phyloP scores from a whole-genome alignment of 257 asterid genomes.

The Linderniella brevidens region DNA sequence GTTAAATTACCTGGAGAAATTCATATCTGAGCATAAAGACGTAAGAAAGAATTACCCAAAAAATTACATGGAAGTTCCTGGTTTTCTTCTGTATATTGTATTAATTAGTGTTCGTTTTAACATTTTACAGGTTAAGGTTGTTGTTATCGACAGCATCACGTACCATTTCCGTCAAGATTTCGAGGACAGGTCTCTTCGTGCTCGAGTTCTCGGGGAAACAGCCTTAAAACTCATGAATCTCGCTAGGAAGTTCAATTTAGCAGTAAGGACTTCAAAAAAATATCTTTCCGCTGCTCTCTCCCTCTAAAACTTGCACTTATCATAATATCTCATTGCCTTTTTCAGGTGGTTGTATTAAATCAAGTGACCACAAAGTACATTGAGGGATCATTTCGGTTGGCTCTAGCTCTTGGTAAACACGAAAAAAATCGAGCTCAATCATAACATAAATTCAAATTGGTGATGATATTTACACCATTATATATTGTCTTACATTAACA shows the following conservation, averaged over 20 bases:
- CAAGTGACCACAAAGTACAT: slow-evolving; percentile 77
- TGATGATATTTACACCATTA: background rate
- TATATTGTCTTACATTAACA: slow-evolving; percentile 11
- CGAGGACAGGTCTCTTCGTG: slow-evolving; percentile 87
- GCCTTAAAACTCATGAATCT: slow-evolving; percentile 86
- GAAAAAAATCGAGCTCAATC: too few relatives aligned
- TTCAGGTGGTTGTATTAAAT: slow-evolving; percentile 72
- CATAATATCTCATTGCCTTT: slow-evolving; percentile 10
- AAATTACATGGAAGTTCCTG: slow-evolving; percentile 4
- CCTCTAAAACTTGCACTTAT: slow-evolving; percentile 4
- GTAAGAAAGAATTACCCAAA: slow-evolving; percentile 38
- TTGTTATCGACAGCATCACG: slow-evolving; percentile 75
- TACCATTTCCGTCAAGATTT: slow-evolving; percentile 97
- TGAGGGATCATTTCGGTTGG: slow-evolving; percentile 69
- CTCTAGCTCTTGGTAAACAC: slow-evolving; percentile 86
- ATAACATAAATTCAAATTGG: background rate
- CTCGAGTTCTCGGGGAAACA: slow-evolving; percentile 75
- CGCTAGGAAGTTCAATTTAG: slow-evolving; percentile 57
- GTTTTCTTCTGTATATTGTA: slow-evolving; percentile 7
- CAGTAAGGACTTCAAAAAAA: slow-evolving; percentile 43
- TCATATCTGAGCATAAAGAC: slow-evolving; percentile 68
- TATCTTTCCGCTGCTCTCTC: too few relatives aligned
- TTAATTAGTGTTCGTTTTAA: slow-evolving; percentile 7
- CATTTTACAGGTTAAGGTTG: slow-evolving; percentile 56
- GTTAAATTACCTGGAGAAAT: slow-evolving; percentile 71